phyloP scores from a whole-genome alignment of 1,284 basidiomycete genomes.

The Trichosporon coremiiforme region DNA sequence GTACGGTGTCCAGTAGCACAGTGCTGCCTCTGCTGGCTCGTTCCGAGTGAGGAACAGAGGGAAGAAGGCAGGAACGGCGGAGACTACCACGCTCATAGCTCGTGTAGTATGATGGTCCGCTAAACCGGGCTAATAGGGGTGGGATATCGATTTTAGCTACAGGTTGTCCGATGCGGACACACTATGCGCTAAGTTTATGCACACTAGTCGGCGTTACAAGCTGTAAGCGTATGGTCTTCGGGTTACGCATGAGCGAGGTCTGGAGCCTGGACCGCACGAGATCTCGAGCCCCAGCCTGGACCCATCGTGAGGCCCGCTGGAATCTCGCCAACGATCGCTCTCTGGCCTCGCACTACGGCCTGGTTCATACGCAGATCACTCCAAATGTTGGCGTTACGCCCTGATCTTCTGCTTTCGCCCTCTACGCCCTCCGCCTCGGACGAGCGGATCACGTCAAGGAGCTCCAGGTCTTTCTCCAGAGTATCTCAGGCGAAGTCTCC shows the following conservation, averaged over 20 bases:
- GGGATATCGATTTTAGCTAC: no score
- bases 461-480: not conserved
- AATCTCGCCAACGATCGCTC: constrained; percentile 4
- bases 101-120: no score
- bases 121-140: no score
- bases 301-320: not conserved
- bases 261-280: no score
- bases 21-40: not conserved
- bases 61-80: not conserved
- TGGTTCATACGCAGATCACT: constrained; percentile 6
- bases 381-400: not conserved
- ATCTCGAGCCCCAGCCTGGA: not conserved
- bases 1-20: not conserved
- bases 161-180: no score
- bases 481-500: not conserved
- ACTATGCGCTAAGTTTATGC: no score
- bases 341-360: not conserved
- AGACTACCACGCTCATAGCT: no score
- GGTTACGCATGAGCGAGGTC: no score
- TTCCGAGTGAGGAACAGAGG: constrained; percentile 1
- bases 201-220: no score
- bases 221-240: no score
- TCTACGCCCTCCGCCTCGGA: not conserved
- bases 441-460: not conserved
- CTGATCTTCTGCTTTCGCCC: not conserved